Percentiles rank a stretch among this genome's conserved stretches.
phyloP scores from a whole-genome alignment of 176 grass and related monocot species.

The Eragrostis curvula region DNA sequence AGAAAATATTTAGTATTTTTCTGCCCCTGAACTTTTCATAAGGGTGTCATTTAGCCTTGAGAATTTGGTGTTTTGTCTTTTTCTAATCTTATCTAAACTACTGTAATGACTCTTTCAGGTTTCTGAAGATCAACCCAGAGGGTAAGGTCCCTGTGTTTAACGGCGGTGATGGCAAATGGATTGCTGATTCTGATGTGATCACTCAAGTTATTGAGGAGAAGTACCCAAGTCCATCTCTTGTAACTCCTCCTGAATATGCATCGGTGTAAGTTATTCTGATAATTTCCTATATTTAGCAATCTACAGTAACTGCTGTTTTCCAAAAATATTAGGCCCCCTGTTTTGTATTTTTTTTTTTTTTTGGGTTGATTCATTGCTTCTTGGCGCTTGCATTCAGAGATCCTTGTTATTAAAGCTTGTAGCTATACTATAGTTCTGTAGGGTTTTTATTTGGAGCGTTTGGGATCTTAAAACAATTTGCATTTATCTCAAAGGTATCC shows the following conservation, averaged over 20 bases:
- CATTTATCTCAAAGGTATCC: background rate
- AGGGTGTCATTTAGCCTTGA: background rate
- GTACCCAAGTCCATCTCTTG: conserved; percentile 70
- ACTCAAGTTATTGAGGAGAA: conserved; percentile 83
- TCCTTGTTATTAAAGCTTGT: background rate
- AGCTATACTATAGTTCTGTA: background rate
- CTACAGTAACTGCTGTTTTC: too few relatives aligned
- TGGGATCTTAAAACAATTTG: background rate
- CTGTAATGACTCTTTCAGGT: conserved; percentile 51
- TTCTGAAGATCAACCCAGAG: conserved; percentile 79
- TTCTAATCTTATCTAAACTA: conserved; percentile 11
- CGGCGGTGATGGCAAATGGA: conserved; percentile 66
- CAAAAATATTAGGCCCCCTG: too few relatives aligned
- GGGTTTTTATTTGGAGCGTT: background rate
- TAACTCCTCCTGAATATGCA: conserved; percentile 68
- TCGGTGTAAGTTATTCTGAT: conserved; percentile 52
- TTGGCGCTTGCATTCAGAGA: background rate
- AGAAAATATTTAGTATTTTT: background rate
- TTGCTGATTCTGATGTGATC: conserved; percentile 88
- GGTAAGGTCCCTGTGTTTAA: conserved; percentile 91
- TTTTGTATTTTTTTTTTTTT: too few relatives aligned
- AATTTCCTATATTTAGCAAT: background rate
- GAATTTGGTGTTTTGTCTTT: background rate
- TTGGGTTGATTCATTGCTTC: too few relatives aligned
- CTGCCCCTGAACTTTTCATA: background rate